Percentiles rank a stretch among this genome's conserved stretches.
Conservation (phyloP, 164 flowering plant species). For the Liquidambar formosana region DNA sequence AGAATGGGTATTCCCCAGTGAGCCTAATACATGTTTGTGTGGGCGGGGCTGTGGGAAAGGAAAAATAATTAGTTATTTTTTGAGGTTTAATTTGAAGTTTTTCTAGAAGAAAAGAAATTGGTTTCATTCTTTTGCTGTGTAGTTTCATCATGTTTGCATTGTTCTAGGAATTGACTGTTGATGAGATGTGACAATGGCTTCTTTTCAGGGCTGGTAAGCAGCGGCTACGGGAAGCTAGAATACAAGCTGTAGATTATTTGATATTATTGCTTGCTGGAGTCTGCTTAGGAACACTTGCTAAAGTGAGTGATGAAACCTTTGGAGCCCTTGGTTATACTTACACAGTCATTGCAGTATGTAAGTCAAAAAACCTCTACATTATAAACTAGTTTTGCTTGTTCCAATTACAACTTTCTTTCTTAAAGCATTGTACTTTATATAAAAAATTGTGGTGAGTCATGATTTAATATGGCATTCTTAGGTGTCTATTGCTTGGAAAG, state of each 20-base stretch:
- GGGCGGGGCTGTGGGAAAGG: background rate
- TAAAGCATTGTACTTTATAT: slow-evolving; percentile 3
- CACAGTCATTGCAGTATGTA: slow-evolving; percentile 95
- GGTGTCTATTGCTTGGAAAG: background rate
- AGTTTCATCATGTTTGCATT: background rate
- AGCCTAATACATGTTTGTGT: background rate
- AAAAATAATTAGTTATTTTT: background rate
- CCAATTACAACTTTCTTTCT: background rate
- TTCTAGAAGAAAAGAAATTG: background rate
- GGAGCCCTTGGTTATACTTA: slow-evolving; percentile 85
- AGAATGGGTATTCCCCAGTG: no score
- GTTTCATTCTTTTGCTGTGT: background rate
- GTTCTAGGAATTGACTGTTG: background rate
- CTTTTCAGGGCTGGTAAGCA: slow-evolving; percentile 79
- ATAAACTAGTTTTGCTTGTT: background rate
- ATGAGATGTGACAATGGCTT: background rate
- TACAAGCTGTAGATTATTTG: slow-evolving; percentile 81
- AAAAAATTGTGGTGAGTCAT: background rate
- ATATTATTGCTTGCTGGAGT: slow-evolving; percentile 90
- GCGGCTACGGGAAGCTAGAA: slow-evolving; percentile 77
- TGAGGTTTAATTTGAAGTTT: background rate
- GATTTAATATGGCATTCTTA: background rate
- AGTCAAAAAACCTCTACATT: slow-evolving; percentile 36
- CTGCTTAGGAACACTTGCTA: slow-evolving; percentile 92
- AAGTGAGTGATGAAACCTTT: slow-evolving; percentile 93